Evolutionary conservation across 2,329 filamentous ascomycete genomes (phyloP).

Genomic region (Beauveria caledonica): DNA sequence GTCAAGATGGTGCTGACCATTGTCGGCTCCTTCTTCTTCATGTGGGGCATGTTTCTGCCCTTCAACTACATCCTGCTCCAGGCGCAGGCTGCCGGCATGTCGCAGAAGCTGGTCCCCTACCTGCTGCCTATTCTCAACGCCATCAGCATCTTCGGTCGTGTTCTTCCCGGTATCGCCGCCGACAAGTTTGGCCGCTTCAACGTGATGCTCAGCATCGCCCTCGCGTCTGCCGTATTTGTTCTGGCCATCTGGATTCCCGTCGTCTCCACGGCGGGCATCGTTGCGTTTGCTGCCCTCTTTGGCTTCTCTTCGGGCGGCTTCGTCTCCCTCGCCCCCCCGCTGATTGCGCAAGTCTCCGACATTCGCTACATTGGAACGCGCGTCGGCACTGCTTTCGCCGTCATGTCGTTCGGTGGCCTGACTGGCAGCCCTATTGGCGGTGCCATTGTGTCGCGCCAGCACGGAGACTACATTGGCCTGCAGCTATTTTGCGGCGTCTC

Average conservation of each 20-base stretch:
- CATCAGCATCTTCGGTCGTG: conserved; percentile 43
- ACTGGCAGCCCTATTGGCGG: conserved; percentile 62
- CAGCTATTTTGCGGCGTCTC: conserved; percentile 58
- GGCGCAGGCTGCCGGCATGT: conserved; percentile 36
- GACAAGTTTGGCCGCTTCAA: conserved; percentile 39
- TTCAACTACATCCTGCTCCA: conserved; percentile 46
- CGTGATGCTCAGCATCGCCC: conserved; percentile 42
- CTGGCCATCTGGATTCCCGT: conserved; percentile 42
- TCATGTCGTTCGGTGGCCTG: conserved; percentile 56
- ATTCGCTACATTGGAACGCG: conserved; percentile 61
- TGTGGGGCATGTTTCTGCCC: conserved; percentile 45
- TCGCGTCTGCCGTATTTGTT: conserved; percentile 37
- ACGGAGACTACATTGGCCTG: conserved; percentile 48
- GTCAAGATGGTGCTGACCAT: conserved; percentile 35
- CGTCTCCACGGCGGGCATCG: conserved; percentile 45
- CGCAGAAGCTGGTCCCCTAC: conserved; percentile 34
- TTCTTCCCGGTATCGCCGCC: conserved; percentile 40
- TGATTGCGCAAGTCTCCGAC: conserved; percentile 64
- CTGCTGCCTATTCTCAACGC: conserved; percentile 50
- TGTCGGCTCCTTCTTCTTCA: conserved; percentile 44
- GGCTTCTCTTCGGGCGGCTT: conserved; percentile 62
- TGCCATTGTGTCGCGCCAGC: conserved; percentile 43
- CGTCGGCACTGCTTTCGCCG: conserved; percentile 54
- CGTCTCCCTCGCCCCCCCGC: conserved; percentile 52
- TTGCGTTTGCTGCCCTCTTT: conserved; percentile 59